Evolutionary conservation across 495 filamentous ascomycete species (phyloP).

Genomic region (Melanomma pulvis-pyrius): DNA sequence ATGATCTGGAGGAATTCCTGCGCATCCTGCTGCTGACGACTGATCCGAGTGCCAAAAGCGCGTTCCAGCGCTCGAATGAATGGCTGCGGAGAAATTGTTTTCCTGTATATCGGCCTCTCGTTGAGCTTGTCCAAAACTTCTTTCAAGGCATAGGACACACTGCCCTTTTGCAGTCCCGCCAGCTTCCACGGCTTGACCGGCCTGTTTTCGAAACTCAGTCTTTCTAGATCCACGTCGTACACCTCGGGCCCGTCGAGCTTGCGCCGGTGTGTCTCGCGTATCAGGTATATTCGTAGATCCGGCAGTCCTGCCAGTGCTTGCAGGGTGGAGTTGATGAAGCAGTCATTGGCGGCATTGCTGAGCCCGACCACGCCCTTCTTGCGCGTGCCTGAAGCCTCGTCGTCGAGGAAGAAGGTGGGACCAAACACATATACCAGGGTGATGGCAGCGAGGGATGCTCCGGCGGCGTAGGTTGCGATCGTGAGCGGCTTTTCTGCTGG

Average conservation of each 20-base stretch:
- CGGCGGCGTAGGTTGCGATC: slow-evolving; percentile 90
- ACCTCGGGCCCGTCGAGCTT: slow-evolving; percentile 72
- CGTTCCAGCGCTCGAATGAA: slow-evolving; percentile 82
- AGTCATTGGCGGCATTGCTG: slow-evolving; percentile 92
- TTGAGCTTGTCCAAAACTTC: slow-evolving; percentile 91
- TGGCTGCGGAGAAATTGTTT: slow-evolving; percentile 81
- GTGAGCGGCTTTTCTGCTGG: slow-evolving; percentile 84
- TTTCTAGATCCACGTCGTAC: slow-evolving; percentile 62
- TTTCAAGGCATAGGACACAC: slow-evolving; percentile 87
- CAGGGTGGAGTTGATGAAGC: slow-evolving; percentile 97
- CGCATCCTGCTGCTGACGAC: slow-evolving; percentile 95
- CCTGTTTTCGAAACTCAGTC: slow-evolving; percentile 25
- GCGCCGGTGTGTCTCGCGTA: slow-evolving; percentile 81
- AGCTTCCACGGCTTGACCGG: slow-evolving; percentile 62
- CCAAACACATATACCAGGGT: slow-evolving; percentile 96
- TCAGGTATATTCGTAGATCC: slow-evolving; percentile 86
- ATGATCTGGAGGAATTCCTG: slow-evolving; percentile 97
- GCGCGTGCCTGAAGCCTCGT: slow-evolving; percentile 62
- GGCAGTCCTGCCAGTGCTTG: slow-evolving; percentile 95
- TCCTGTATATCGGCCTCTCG: slow-evolving; percentile 89
- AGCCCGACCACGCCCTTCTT: slow-evolving; percentile 92
- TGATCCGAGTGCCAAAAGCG: slow-evolving; percentile 87
- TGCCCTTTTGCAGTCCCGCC: slow-evolving; percentile 73
- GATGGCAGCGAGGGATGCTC: slow-evolving; percentile 93
- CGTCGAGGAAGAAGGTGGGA: slow-evolving; percentile 91